A percentile compares a stretch with the other conserved stretches of the same genome.
phyloP scores from a whole-genome alignment of 1,284 basidiomycete species.

The Anthracocystis walkeri region DNA sequence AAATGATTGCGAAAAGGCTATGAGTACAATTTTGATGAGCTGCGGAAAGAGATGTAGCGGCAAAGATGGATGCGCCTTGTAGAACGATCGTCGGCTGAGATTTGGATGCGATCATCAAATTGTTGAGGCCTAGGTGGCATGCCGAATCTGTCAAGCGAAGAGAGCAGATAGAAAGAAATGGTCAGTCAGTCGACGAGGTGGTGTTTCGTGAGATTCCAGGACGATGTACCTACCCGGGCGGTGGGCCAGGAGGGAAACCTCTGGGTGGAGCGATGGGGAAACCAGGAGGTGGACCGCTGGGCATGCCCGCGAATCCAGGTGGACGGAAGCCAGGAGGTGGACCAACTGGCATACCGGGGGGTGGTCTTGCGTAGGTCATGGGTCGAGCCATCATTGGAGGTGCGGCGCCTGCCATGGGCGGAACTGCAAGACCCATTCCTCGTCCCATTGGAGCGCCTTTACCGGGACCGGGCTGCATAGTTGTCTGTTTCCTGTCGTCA shows the following conservation, averaged over 20 bases:
- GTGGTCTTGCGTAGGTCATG: constrained; percentile 71
- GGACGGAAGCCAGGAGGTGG: constrained; percentile 66
- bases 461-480: constrained; percentile 89
- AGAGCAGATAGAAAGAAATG: background rate
- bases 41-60: no score
- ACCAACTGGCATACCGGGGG: constrained; percentile 69
- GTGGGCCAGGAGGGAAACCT: constrained; percentile 43
- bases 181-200: background rate
- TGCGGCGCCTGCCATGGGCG: constrained; percentile 72
- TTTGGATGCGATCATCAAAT: background rate
- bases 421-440: constrained; percentile 91
- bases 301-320: constrained; percentile 56
- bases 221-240: constrained; percentile 30
- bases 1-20: constrained; percentile 11
- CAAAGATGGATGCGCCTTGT: background rate
- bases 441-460: constrained; percentile 94
- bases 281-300: constrained; percentile 43
- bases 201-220: background rate
- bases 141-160: constrained; percentile 25
- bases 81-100: background rate
- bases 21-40: constrained; percentile 19
- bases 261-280: constrained; percentile 38
- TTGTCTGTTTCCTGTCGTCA: constrained; percentile 88
- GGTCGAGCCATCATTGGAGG: constrained; percentile 72
- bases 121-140: constrained; percentile 52